Base-by-base conservation (phyloP, 257 asterid species). In the Solanum habrochaites region DNA sequence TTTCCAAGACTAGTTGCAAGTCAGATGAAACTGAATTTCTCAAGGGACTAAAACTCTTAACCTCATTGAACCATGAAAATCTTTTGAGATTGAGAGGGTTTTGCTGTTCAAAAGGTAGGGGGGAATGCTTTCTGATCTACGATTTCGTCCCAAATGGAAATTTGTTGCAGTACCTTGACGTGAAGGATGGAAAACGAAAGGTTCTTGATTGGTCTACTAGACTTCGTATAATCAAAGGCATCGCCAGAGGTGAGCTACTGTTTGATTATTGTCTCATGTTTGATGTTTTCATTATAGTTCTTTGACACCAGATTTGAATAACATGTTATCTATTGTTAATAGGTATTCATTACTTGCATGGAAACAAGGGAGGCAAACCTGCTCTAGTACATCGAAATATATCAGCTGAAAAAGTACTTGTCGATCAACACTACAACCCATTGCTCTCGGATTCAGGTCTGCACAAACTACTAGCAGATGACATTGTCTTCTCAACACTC, bases 81-180 rank as follows among this genome's bases (percentile, higher is more conserved):
- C 92, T 97, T 73, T 84, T 92, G 87, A 93, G 94, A 91, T 87
- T 96, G 91, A 93, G 99, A 92, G 99, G 99, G 86, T 95, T 97
- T 85, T 96, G 99, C 80, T 96, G 99, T 86, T 97, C 99, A 1
- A 96, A 94, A 89, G 98, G 96, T 8, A 90, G 99, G 58, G 99
- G 99, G 43, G 99, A 96, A 89, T 97, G 99, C 91, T 97, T 97
- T 85, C 98, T 97, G 45, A 88, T 97, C 73, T 96, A 96, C 1
- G 98, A 97, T 25, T 97, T 93, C 6, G 98, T 96, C 10, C 92
- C 98, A 1, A 94, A 97, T 15, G 99, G 98, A 73, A 96, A 91
- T 88, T 89, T 97, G 92, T 90, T 93, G 94, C 95, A 92, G 70
- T 93, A 90, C 85, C 98, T 97, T 27, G 98, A 96, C 83, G 87